Evolutionary conservation across 352 stramenopile species (phyloP).

Genomic region (Pythium sukuiense): DNA sequence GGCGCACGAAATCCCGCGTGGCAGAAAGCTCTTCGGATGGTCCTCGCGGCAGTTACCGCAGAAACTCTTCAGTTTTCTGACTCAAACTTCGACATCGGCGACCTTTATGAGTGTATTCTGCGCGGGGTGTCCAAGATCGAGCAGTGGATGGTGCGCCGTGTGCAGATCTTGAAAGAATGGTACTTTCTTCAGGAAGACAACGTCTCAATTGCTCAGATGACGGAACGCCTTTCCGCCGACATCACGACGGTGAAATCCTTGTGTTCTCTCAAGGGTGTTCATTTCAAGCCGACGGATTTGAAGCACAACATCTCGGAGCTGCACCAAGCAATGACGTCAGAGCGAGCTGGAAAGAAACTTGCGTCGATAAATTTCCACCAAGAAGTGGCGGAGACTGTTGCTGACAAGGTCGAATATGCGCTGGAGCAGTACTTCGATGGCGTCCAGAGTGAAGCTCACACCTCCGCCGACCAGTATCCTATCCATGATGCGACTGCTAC

Average conservation of each 20-base stretch:
- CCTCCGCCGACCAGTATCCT: neutral
- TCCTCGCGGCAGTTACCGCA: slow-evolving; percentile 2
- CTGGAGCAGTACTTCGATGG: neutral
- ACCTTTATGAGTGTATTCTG: slow-evolving; percentile 25
- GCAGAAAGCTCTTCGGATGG: slow-evolving; percentile 10
- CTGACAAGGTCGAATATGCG: slow-evolving; percentile 12
- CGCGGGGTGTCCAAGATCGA: slow-evolving; percentile 46
- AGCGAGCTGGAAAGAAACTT: neutral
- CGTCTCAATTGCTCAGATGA: slow-evolving; percentile 43
- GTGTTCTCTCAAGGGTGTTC: slow-evolving; percentile 45
- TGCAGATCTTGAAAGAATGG: slow-evolving; percentile 71
- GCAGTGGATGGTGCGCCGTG: slow-evolving; percentile 62
- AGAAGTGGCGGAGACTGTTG: slow-evolving; percentile 7
- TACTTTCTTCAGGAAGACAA: slow-evolving; percentile 44
- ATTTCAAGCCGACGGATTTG: slow-evolving; percentile 38
- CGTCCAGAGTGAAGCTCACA: neutral
- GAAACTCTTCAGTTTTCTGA: neutral
- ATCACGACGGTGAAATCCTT: slow-evolving; percentile 47
- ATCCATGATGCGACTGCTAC: neutral
- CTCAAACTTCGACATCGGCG: neutral
- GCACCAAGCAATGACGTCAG: slow-evolving; percentile 28
- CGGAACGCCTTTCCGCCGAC: slow-evolving; percentile 57
- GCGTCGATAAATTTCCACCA: neutral
- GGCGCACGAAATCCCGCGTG: neutral
- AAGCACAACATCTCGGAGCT: slow-evolving; percentile 40